Percentiles rank a stretch among this genome's conserved stretches.
Conservation (phyloP, 1,139 yeast species). For the Zygosaccharomyces pseudobailii region DNA sequence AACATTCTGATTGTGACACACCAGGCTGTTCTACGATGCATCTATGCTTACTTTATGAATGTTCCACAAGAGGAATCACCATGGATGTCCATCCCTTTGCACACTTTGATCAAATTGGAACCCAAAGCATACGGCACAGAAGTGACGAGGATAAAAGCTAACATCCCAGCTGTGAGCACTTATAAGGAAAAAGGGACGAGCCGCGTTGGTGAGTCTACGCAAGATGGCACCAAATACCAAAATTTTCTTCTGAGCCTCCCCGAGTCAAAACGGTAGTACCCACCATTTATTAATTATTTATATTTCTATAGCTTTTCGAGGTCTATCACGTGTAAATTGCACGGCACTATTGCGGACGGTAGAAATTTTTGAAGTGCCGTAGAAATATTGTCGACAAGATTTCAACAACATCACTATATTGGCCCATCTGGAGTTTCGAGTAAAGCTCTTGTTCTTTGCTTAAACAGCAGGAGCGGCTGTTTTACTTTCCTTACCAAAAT, state of each 20-base stretch:
- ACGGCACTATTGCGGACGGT: neutral
- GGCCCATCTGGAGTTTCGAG: neutral
- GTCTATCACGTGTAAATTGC: neutral
- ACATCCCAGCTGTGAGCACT: conserved; percentile 96
- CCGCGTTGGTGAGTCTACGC: conserved; percentile 57
- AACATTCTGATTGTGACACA: conserved; percentile 93
- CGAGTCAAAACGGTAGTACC: conserved; percentile 8
- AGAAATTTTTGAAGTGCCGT: neutral
- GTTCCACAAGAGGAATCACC: conserved; percentile 97
- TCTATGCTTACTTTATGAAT: conserved; percentile 96
- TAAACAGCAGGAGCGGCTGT: neutral
- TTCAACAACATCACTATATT: neutral
- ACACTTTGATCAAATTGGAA: conserved; percentile 86
- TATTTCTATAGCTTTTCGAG: neutral
- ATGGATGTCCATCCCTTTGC: conserved; percentile 98
- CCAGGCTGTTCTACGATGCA: conserved; percentile 94
- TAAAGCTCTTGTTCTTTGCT: neutral
- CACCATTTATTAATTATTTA: neutral
- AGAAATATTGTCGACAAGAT: neutral
- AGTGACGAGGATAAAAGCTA: conserved; percentile 86
- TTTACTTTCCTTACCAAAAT: neutral
- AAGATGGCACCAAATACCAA: conserved; percentile 26
- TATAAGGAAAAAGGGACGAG: conserved; percentile 92
- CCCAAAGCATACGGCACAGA: conserved; percentile 89
- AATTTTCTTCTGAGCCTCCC: conserved; percentile 36